Conservation (phyloP, 2,329 filamentous ascomycete species). For the Aspergillus udagawae region DNA sequence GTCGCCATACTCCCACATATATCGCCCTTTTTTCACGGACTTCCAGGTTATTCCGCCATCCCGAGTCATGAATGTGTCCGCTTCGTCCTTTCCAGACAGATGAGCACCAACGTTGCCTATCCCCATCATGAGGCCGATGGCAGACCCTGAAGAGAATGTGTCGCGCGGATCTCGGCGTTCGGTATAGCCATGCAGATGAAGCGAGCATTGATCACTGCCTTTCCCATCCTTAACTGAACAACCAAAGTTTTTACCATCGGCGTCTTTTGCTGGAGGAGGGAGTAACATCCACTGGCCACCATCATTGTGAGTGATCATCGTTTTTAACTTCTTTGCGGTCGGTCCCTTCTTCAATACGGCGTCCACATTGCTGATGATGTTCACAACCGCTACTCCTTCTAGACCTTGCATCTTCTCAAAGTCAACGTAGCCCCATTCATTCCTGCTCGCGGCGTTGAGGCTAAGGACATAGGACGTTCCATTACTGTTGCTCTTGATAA, state of each 20-base stretch:
- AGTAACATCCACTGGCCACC: conserved; percentile 81
- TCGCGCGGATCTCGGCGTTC: conserved; percentile 77
- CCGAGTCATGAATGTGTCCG: conserved; percentile 83
- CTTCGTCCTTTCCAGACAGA: conserved; percentile 64
- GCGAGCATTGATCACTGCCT: conserved; percentile 63
- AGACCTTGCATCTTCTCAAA: conserved; percentile 94
- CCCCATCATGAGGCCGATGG: conserved; percentile 85
- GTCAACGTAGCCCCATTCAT: conserved; percentile 75
- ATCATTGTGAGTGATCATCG: conserved; percentile 94
- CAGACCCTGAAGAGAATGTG: conserved; percentile 83
- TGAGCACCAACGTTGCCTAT: conserved; percentile 82
- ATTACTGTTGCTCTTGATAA: conserved; percentile 98
- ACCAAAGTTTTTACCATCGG: conserved; percentile 65
- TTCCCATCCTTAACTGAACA: conserved; percentile 60
- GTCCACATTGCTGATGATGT: conserved; percentile 72
- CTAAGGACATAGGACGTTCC: conserved; percentile 92
- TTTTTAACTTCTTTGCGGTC: conserved; percentile 74
- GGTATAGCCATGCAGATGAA: conserved; percentile 95
- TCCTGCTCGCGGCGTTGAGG: conserved; percentile 74
- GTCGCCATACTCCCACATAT: conserved; percentile 93
- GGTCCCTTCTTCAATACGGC: conserved; percentile 56
- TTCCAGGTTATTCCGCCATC: conserved; percentile 91
- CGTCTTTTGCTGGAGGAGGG: conserved; percentile 65
- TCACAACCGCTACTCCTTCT: conserved; percentile 85
- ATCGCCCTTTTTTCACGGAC: conserved; percentile 78